Base-by-base conservation (phyloP, 345 rosid genomes). In the Zanthoxylum bungeanum region DNA sequence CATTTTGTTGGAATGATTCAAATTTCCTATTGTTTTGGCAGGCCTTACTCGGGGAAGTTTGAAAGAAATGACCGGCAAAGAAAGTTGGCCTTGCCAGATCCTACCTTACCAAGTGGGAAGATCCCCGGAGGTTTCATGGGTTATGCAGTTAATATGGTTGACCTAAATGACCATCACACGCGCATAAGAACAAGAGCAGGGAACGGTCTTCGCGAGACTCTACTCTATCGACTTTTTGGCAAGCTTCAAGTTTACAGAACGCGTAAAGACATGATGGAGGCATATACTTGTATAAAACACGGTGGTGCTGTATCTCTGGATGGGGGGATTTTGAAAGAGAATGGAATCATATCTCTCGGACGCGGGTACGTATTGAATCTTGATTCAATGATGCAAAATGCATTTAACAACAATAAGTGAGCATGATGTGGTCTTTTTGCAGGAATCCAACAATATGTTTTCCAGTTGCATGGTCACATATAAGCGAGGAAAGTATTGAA, bases 91-190 rank as follows among this genome's bases (percentile, higher is more conserved):
- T 63, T 92, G 73, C 84, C 83, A 21, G 39, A 44, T 5, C 97
- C 95, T 14, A 42, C 4, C 3, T 53, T 80, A 21, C 79, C 80
- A 4, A 24, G 57, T 40, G 91, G 96, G 65, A 50, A 67, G 19
- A 50, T 33, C 6, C 77, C 88, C 30, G 73, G 70, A 0, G 96
- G 93, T 40, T 92, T 89, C 73, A 1, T 76, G 51, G 96, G 90
- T 22, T 85, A 87, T 70, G 97, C 89, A 0, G 96, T 87, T 25
- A 92, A 89, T 66, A 79, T 89, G 89, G 61, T 92, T 40, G 27
- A 80, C 25, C 3, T 88, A 59, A 84, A 64, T 33, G 6, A n/a
- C 2, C 70, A 44, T 39, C 70, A 83, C 63, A 21, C 79, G 7
- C 6, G 0, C 7, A 72, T 70, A 9, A 75, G 51, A 63, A 80